These are phyloP conservation scores for Apiospora malaysiana DNA, from an alignment of 2,329 filamentous ascomycete species.

Conservation along the genomic window DNA sequence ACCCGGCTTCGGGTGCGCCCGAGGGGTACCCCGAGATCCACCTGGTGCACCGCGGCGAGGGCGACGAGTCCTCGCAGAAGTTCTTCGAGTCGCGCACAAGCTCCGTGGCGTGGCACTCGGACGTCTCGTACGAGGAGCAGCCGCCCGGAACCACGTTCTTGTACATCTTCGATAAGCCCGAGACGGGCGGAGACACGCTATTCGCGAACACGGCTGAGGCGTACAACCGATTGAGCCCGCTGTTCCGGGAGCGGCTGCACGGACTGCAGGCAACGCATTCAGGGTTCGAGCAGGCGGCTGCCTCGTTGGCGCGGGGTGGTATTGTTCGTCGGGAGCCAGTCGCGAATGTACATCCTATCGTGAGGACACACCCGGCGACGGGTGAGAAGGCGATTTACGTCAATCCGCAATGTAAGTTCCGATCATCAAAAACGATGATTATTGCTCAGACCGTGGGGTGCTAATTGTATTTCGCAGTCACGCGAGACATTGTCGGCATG, in stretches of 20 bases:
- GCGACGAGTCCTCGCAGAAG: slow-evolving; percentile 63
- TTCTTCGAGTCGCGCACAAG: slow-evolving; percentile 74
- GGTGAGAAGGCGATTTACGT: slow-evolving; percentile 85
- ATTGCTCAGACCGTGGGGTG: no score
- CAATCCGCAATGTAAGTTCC: slow-evolving; percentile 78
- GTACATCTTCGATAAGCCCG: slow-evolving; percentile 83
- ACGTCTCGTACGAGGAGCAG: slow-evolving; percentile 87
- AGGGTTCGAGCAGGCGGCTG: slow-evolving; percentile 79
- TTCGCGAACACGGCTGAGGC: slow-evolving; percentile 82
- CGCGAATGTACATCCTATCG: slow-evolving; percentile 74
- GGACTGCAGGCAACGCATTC: slow-evolving; percentile 83
- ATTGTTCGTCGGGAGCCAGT: slow-evolving; percentile 79
- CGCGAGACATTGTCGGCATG: slow-evolving; percentile 77
- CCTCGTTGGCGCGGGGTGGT: slow-evolving; percentile 68
- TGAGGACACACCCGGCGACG: slow-evolving; percentile 81
- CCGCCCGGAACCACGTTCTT: slow-evolving; percentile 90
- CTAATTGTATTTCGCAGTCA: slow-evolving; percentile 69
- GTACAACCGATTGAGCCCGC: slow-evolving; percentile 79
- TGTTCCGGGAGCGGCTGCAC: slow-evolving; percentile 80
- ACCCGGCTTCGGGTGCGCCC: slow-evolving; percentile 78
- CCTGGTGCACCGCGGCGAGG: slow-evolving; percentile 75
- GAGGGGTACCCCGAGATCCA: slow-evolving; percentile 77
- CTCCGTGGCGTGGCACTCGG: slow-evolving; percentile 87
- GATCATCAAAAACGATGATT: no score
- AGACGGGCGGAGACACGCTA: slow-evolving; percentile 82